phyloP scores from a whole-genome alignment of 208 protist species.

The Leptomonas pyrrhocoris region DNA sequence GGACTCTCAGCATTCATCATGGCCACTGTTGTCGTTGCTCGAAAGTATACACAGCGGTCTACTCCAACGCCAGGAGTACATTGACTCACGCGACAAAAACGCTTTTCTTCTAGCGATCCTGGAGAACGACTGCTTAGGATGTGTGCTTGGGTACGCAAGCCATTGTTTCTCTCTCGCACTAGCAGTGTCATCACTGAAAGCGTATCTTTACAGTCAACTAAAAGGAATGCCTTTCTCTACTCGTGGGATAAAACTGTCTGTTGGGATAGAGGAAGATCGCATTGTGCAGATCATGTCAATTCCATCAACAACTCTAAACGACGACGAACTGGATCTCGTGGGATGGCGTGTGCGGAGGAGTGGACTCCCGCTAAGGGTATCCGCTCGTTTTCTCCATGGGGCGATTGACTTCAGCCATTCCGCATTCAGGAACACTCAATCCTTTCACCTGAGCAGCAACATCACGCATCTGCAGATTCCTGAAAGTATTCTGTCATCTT shows the following conservation, averaged over 20 bases:
- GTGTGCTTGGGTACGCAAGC: not conserved
- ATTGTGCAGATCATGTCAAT: not conserved
- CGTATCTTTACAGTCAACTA: constrained; percentile 6
- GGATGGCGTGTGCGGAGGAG: not conserved
- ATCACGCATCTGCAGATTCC: not conserved
- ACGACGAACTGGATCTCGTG: not conserved
- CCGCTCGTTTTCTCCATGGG: not conserved
- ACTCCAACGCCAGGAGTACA: not conserved
- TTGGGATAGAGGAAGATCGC: not conserved
- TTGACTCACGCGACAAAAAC: not conserved
- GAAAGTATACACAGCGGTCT: not conserved
- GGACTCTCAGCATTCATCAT: not conserved
- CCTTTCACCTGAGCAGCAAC: not conserved
- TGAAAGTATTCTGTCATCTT: not conserved
- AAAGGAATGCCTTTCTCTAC: not conserved
- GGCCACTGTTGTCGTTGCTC: not conserved
- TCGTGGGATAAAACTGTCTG: not conserved
- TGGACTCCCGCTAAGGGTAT: not conserved
- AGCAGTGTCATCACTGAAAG: not conserved
- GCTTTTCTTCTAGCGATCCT: not conserved
- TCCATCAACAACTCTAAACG: not conserved
- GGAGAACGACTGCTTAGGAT: not conserved
- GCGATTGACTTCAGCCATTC: not conserved
- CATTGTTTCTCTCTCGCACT: constrained; percentile 3
- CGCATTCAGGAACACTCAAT: not conserved